Conservation (phyloP, 106 monocot species). For the Gastrodia elata region DNA sequence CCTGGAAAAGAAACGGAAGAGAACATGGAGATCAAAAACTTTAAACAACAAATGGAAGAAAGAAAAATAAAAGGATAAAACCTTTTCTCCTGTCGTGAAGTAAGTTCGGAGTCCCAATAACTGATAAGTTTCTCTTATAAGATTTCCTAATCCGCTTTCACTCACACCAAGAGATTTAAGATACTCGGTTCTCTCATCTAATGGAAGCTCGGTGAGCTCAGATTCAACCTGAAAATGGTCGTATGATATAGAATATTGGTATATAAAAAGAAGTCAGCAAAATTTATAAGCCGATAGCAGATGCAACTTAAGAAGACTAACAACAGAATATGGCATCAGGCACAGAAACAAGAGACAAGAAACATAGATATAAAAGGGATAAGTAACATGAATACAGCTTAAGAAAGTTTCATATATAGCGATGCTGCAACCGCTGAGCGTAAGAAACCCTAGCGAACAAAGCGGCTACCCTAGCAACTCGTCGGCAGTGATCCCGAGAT, state of each 20-base stretch:
- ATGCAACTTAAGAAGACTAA: neutral
- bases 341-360: neutral
- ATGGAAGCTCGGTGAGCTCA: conserved; percentile 85
- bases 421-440: too few relatives aligned
- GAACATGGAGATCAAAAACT: neutral
- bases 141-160: conserved; percentile 94
- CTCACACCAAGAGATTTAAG: conserved; percentile 76
- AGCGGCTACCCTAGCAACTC: too few relatives aligned
- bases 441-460: too few relatives aligned
- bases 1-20: conserved; percentile 33
- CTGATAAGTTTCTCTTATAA: conserved; percentile 87
- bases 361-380: neutral
- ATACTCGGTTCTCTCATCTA: conserved; percentile 78
- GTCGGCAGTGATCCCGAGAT: too few relatives aligned
- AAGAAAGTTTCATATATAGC: too few relatives aligned
- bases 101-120: conserved; percentile 88
- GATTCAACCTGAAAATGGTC: conserved; percentile 62
- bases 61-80: conserved; percentile 6
- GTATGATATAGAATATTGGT: neutral
- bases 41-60: neutral
- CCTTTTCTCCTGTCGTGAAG: conserved; percentile 98
- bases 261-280: neutral
- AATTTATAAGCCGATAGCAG: neutral
- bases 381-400: neutral
- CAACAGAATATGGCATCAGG: neutral